Evolutionary conservation across 805 yeast species (phyloP).

Genomic region (Komagataella pastoris): DNA sequence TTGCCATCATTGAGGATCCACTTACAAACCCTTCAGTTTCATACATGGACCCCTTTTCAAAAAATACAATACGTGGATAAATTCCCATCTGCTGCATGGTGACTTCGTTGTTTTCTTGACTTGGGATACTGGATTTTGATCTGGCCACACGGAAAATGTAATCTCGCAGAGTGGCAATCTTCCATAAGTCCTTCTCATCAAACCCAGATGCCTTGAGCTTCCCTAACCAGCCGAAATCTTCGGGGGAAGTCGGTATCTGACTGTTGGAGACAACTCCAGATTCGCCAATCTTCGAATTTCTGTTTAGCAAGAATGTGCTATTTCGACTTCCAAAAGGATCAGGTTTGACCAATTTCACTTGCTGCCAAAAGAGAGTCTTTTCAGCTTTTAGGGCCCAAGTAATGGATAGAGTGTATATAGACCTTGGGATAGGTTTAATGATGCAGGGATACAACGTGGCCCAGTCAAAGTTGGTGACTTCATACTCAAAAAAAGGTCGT

Average conservation of each 20-base stretch:
- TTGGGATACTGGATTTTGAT: not conserved
- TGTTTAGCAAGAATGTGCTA: constrained; percentile 17
- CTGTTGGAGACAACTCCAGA: constrained; percentile 23
- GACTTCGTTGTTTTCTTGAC: constrained; percentile 7
- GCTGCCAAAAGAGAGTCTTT: constrained; percentile 74
- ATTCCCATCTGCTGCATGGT: constrained; percentile 20
- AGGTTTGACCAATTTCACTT: constrained; percentile 17
- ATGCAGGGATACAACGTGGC: constrained; percentile 53
- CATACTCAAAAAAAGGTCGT: constrained; percentile 65
- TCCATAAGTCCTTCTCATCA: constrained; percentile 68
- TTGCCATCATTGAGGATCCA: constrained; percentile 1
- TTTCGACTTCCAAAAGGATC: constrained; percentile 35
- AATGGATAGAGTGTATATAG: constrained; percentile 48
- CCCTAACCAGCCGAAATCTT: constrained; percentile 63
- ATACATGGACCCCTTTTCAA: constrained; percentile 26
- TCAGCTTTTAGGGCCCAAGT: constrained; percentile 61
- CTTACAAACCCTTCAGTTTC: constrained; percentile 23
- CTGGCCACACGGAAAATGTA: constrained; percentile 50
- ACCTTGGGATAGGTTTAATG: constrained; percentile 52
- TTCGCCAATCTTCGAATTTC: constrained; percentile 11
- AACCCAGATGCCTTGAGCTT: constrained; percentile 65
- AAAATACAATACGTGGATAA: constrained; percentile 37
- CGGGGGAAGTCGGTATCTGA: constrained; percentile 43
- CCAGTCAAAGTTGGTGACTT: constrained; percentile 56
- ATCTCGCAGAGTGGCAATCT: constrained; percentile 55